Conservation (phyloP, 2,329 filamentous ascomycete species). For the Alternaria dauci region DNA sequence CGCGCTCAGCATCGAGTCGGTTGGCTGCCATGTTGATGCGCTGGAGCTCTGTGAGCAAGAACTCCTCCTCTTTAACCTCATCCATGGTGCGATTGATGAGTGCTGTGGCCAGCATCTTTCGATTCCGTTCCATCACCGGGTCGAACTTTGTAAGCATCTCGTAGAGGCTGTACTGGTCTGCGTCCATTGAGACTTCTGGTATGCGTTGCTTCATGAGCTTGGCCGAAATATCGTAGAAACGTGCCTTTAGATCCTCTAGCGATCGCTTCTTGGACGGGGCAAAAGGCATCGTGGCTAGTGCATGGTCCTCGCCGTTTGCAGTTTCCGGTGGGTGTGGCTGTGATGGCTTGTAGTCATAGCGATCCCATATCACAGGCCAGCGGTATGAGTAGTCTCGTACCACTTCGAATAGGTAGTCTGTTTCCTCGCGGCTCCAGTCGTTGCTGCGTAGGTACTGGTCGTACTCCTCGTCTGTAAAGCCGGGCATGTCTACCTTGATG, state of each 20-base stretch:
- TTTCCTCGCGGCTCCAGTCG: slow-evolving; percentile 92
- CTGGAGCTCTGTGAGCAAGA: slow-evolving; percentile 86
- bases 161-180: slow-evolving; percentile 81
- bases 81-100: slow-evolving; percentile 82
- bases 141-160: slow-evolving; percentile 90
- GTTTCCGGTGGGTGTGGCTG: slow-evolving; percentile 36
- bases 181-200: slow-evolving; percentile 71
- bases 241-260: slow-evolving; percentile 89
- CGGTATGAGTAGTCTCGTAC: slow-evolving; percentile 83
- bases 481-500: slow-evolving; percentile 77
- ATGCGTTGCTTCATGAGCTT: slow-evolving; percentile 53
- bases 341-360: slow-evolving; percentile 76
- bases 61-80: slow-evolving; percentile 91
- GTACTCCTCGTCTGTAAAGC: slow-evolving; percentile 90
- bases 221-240: slow-evolving; percentile 86
- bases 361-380: slow-evolving; percentile 91
- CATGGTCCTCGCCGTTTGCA: slow-evolving; percentile 31
- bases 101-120: slow-evolving; percentile 85
- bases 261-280: slow-evolving; percentile 65
- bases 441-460: slow-evolving; percentile 73
- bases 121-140: slow-evolving; percentile 75
- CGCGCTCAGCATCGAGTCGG: slow-evolving; percentile 84
- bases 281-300: slow-evolving; percentile 46
- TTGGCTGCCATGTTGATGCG: slow-evolving; percentile 89
- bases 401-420: slow-evolving; percentile 83